These are phyloP conservation scores for Sugiyamaella xylanicola DNA, from an alignment of 1,139 yeast genomes.

Conservation along the genomic window DNA sequence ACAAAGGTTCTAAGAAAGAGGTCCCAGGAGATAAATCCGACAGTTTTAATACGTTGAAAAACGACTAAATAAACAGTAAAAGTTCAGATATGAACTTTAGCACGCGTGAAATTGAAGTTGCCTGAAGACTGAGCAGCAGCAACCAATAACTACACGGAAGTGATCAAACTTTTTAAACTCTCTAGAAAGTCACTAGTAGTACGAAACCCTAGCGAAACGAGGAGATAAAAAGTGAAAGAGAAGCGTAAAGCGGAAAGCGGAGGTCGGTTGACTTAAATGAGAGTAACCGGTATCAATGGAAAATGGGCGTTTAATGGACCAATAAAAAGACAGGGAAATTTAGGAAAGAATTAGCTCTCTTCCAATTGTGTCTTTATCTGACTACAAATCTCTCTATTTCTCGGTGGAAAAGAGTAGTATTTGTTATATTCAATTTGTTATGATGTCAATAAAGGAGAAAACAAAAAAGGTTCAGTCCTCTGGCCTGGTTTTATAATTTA, in stretches of 20 bases:
- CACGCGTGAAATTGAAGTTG: slow-evolving; percentile 10
- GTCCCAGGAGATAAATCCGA: slow-evolving; percentile 26
- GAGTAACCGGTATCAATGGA: not conserved
- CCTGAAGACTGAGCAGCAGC: slow-evolving; percentile 12
- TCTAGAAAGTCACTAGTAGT: not conserved
- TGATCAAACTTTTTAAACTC: not conserved
- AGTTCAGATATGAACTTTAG: slow-evolving; percentile 7
- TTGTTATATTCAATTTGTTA: not conserved
- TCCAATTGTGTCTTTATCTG: not conserved
- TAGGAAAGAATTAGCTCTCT: not conserved
- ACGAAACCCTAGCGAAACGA: not conserved
- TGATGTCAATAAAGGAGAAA: not conserved
- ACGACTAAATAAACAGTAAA: not conserved
- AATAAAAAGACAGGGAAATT: not conserved
- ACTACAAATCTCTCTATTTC: not conserved
- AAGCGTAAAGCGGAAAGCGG: not conserved
- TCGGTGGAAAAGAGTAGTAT: not conserved
- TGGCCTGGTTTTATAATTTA: not conserved
- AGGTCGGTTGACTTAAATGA: not conserved
- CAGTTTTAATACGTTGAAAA: slow-evolving; percentile 22
- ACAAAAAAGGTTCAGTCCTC: not conserved
- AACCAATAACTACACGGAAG: slow-evolving; percentile 12
- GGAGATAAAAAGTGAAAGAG: not conserved
- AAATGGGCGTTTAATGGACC: not conserved
- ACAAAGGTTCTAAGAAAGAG: slow-evolving; percentile 24